Evolutionary conservation across 1,139 yeast species (phyloP), one percentile per base, ranked within the genome.

Genomic region (Geotrichum phurueaensis): DNA sequence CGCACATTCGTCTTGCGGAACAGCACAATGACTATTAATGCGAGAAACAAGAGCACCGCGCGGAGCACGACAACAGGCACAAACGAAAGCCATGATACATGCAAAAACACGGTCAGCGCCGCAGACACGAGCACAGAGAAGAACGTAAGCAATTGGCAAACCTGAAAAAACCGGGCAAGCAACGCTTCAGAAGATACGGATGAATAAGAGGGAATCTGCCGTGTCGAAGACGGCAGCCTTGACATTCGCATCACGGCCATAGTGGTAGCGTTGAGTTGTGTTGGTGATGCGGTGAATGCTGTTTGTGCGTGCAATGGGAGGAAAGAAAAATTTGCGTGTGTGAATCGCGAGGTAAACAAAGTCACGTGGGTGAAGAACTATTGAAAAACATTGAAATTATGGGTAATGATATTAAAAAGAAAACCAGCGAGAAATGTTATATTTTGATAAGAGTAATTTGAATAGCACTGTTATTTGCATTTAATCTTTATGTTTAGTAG

Each of bases 161-260:
- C 62, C 53, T 66, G 68, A 23, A 67, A 69, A 59, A 72, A 73
- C 39, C 77, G 66, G 47, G 66, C 61, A 63, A 68, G 70, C 43
- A 70, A 62, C 15, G 72, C 67, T 9, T 68, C 67, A 5, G 69
- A 56, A 2, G 63, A 51, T 2, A 57, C 51, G 9, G 48, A 45
- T 2, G 57, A 47, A 33, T 61, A 61, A 22, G 58, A 51, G 18
- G 63, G 62, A n/a, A 55, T 51, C 36, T 55, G 56, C 22, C 58
- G 48, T 9, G 47, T 25, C 12, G 51, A 22, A 2, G 50, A 15
- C 13, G 52, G 31, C 54, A 59, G 53, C 33, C 54, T 51, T 31
- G 61, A 59, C 56, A 59, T 55, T 54, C 61, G 55, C 61, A 59
- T 59, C 10, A 59, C 55, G 10, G 61, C 58, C 61, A 59, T 59